Conservation (phyloP, 306 rosid species). For the Pterocarpus macrocarpus region DNA sequence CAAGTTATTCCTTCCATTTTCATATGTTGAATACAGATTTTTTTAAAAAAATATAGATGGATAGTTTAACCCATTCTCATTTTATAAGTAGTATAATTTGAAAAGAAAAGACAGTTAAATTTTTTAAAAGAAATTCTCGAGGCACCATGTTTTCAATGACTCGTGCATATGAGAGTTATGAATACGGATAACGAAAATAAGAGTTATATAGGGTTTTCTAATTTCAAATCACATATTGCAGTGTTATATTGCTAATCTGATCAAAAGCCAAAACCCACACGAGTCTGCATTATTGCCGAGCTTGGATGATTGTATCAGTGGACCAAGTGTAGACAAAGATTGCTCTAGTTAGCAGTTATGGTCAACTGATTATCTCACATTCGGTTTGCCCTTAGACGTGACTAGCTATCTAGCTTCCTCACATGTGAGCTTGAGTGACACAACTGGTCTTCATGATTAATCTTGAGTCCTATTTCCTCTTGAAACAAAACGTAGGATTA, state of each 20-base stretch:
- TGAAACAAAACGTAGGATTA: conserved; percentile 20
- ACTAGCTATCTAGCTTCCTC: neutral
- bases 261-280: neutral
- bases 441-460: conserved; percentile 34
- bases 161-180: no score
- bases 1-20: neutral
- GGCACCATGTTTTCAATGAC: no score
- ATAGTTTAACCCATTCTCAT: no score
- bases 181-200: no score
- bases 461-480: conserved; percentile 1
- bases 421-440: neutral
- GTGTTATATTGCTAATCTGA: no score
- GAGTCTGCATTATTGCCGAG: neutral
- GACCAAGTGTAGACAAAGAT: neutral
- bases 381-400: conserved; percentile 7
- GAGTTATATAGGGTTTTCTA: no score
- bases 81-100: no score
- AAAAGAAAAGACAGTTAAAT: no score
- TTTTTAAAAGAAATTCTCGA: no score
- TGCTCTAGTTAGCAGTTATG: neutral
- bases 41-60: no score
- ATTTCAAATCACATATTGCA: no score
- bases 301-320: neutral
- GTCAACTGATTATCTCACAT: neutral
- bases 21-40: no score